These are phyloP conservation scores for Botrytis fabae DNA, from an alignment of 2,329 filamentous ascomycete species.

Conservation along the genomic window DNA sequence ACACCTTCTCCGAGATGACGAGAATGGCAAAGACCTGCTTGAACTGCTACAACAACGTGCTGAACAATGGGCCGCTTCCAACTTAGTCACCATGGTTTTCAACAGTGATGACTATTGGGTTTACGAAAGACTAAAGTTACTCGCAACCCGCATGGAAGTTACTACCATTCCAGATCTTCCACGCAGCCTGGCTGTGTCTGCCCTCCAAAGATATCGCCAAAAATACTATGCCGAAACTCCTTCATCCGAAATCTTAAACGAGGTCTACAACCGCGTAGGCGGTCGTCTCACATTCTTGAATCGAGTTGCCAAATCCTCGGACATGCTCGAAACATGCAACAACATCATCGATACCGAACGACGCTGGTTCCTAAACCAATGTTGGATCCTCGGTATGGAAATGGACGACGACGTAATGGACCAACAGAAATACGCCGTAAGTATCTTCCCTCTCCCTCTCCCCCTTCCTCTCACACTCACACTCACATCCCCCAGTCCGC, in stretches of 20 bases:
- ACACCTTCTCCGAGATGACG: slow-evolving; percentile 87
- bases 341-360: slow-evolving; percentile 70
- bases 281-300: slow-evolving; percentile 86
- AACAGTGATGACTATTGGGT: slow-evolving; percentile 99
- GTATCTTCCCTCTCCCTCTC: slow-evolving; percentile 41
- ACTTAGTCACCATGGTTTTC: slow-evolving; percentile 87
- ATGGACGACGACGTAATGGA: slow-evolving; percentile 99
- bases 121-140: slow-evolving; percentile 88
- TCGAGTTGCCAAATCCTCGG: slow-evolving; percentile 78
- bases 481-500: slow-evolving; percentile 58
- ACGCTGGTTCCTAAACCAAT: slow-evolving; percentile 78
- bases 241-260: slow-evolving; percentile 58
- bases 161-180: slow-evolving; percentile 81
- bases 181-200: slow-evolving; percentile 73
- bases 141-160: slow-evolving; percentile 93
- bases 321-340: slow-evolving; percentile 80
- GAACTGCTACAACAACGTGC: slow-evolving; percentile 94
- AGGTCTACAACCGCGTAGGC: slow-evolving; percentile 84
- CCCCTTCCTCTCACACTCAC: background rate
- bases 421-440: slow-evolving; percentile 90
- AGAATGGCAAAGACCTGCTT: slow-evolving; percentile 88
- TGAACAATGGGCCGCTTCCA: slow-evolving; percentile 93
- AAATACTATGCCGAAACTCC: slow-evolving; percentile 71
- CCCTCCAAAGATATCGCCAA: slow-evolving; percentile 75
- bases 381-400: slow-evolving; percentile 71